Evolutionary conservation across 345 rosid species (phyloP).

Genomic region (Gossypium mustelinum): DNA sequence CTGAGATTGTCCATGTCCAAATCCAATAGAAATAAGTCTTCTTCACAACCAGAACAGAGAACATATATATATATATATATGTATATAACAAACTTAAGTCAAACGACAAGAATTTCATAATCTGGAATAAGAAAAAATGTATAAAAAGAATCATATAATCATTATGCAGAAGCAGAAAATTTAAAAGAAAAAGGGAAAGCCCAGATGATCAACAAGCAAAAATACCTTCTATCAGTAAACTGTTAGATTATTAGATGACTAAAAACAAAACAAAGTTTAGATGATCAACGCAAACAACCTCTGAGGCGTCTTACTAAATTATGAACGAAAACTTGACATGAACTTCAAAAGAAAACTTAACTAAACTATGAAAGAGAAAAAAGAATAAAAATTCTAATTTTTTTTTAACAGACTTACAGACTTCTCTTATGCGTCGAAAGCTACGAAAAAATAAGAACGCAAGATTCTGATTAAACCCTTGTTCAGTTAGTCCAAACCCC

Average conservation of each 20-base stretch:
- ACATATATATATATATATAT: too few species aligned
- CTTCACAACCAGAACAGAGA: background rate
- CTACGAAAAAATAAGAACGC: background rate
- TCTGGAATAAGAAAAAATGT: background rate
- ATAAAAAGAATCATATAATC: background rate
- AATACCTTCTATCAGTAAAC: background rate
- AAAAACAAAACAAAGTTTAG: background rate
- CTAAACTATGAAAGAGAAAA: background rate
- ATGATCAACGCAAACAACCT: background rate
- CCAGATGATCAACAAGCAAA: background rate
- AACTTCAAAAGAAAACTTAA: background rate
- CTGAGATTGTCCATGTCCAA: background rate
- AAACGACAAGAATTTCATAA: background rate
- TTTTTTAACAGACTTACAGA: background rate
- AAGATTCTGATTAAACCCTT: background rate
- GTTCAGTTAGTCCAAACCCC: background rate
- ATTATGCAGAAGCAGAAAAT: conserved; percentile 2
- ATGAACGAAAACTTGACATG: background rate
- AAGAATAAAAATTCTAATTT: background rate
- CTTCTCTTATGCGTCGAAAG: conserved; percentile 1
- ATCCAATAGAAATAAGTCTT: background rate
- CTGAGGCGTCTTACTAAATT: background rate
- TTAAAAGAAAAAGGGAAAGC: background rate
- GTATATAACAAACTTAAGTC: background rate
- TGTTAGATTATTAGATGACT: background rate